Evolutionary conservation across 2,329 filamentous ascomycete species (phyloP).

Genomic region (Paracorniculantispora psalliotae): DNA sequence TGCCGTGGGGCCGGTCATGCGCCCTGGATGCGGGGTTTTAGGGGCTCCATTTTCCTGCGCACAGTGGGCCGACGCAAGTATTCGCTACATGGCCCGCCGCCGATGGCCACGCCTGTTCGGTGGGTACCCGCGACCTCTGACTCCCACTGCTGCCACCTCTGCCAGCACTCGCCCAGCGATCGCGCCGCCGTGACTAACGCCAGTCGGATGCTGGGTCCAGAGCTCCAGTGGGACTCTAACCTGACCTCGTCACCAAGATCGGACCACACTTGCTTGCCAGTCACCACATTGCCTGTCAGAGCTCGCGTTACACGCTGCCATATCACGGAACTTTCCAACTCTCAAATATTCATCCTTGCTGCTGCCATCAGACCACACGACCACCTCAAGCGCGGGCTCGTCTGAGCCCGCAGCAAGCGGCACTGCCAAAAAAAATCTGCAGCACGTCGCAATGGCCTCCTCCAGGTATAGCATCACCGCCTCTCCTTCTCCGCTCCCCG

Average conservation of each 20-base stretch:
- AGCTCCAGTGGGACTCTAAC: conserved; percentile 10
- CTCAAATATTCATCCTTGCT: background rate
- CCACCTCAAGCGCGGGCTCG: conserved; percentile 7
- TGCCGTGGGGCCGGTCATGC: conserved; percentile 12
- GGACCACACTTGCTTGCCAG: conserved; percentile 8
- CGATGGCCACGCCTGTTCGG: background rate
- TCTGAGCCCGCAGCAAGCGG: conserved; percentile 14
- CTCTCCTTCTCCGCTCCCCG: background rate
- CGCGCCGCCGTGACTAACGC: conserved; percentile 6
- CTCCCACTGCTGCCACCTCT: background rate
- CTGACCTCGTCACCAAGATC: conserved; percentile 15
- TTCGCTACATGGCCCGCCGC: background rate
- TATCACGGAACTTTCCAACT: conserved; percentile 7
- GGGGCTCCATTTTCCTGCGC: conserved; percentile 4
- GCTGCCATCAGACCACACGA: background rate
- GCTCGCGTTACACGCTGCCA: background rate
- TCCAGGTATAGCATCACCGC: conserved; percentile 9
- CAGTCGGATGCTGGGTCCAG: conserved; percentile 7
- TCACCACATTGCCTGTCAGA: conserved; percentile 4
- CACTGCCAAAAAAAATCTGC: conserved; percentile 10
- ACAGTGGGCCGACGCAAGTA: conserved; percentile 2
- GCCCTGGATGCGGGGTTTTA: conserved; percentile 12
- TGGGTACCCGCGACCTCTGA: background rate
- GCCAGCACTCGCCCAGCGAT: conserved; percentile 2
- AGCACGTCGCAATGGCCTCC: conserved; percentile 11